Evolutionary conservation across 2,329 filamentous ascomycete species (phyloP).

Genomic region (Didymella exigua): DNA sequence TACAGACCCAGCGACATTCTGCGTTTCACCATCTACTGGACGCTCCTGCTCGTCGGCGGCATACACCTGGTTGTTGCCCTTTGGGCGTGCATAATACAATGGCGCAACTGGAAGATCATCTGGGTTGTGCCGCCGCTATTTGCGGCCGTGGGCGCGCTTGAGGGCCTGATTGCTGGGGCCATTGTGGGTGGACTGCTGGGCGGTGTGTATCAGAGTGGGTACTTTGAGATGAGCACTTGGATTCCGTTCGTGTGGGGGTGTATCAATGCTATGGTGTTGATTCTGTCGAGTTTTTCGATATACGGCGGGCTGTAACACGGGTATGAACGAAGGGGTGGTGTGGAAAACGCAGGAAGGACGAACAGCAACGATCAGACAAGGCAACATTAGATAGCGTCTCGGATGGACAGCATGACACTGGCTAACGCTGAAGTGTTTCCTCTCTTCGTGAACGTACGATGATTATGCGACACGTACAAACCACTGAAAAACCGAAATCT

Average conservation of each 20-base stretch:
- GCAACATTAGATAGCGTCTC: not conserved
- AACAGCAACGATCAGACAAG: not conserved
- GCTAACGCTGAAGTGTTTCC: not conserved
- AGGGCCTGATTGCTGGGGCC: conserved; percentile 80
- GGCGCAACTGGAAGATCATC: conserved; percentile 60
- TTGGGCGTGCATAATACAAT: conserved; percentile 76
- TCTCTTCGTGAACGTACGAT: not conserved
- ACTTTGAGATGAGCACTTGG: conserved; percentile 93
- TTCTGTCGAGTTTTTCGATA: conserved; percentile 90
- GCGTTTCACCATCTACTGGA: conserved; percentile 89
- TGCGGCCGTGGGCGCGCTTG: conserved; percentile 70
- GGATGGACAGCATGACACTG: not conserved
- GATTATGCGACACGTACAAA: not conserved
- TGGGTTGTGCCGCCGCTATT: conserved; percentile 78
- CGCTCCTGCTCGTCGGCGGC: conserved; percentile 74
- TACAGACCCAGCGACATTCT: conserved; percentile 79
- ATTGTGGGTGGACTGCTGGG: conserved; percentile 85
- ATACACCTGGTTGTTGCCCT: conserved; percentile 75
- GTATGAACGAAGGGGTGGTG: too few species aligned
- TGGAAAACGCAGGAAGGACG: not conserved
- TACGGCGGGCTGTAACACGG: conserved; percentile 75
- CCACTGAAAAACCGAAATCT: conserved; percentile 4
- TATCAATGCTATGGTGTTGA: conserved; percentile 80
- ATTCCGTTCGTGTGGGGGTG: conserved; percentile 87
- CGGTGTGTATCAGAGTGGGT: conserved; percentile 79